Conservation (phyloP, 1,284 basidiomycete species). For the Schizophyllum commune region DNA sequence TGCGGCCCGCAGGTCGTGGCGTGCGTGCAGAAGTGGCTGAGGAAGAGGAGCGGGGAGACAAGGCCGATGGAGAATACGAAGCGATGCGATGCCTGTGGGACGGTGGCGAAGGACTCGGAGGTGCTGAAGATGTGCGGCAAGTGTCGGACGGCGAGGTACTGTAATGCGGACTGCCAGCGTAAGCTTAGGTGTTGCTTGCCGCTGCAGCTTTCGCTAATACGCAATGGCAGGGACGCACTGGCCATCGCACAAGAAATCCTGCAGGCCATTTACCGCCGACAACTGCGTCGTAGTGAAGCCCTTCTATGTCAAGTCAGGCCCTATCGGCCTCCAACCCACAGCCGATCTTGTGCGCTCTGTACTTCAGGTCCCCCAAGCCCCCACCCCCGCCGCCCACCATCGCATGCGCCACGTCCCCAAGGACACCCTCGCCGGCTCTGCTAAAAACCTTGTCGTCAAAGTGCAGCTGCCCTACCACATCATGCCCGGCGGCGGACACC, state of each 20-base stretch:
- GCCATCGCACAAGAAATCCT: constrained; percentile 38
- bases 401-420: constrained; percentile 22
- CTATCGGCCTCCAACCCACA: constrained; percentile 13
- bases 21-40: constrained; percentile 37
- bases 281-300: constrained; percentile 41
- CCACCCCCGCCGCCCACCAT: constrained; percentile 16
- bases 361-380: constrained; percentile 23
- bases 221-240: too few species aligned
- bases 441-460: constrained; percentile 44
- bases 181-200: too few species aligned
- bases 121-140: constrained; percentile 34
- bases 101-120: constrained; percentile 9
- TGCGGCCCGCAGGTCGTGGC: constrained; percentile 42
- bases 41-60: constrained; percentile 34
- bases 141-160: constrained; percentile 40
- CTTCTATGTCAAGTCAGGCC: constrained; percentile 20
- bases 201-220: too few species aligned
- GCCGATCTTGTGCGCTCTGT: constrained; percentile 25
- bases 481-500: neutral
- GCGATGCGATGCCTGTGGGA: constrained; percentile 32
- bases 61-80: constrained; percentile 31
- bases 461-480: constrained; percentile 34
- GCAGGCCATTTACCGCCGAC: constrained; percentile 32
- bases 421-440: constrained; percentile 5
- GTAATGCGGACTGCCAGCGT: constrained; percentile 48